A percentile compares a stretch with the other conserved stretches of the same genome.
Conservation (phyloP, 352 stramenopile genomes). For the Phytopythium sindhum region DNA sequence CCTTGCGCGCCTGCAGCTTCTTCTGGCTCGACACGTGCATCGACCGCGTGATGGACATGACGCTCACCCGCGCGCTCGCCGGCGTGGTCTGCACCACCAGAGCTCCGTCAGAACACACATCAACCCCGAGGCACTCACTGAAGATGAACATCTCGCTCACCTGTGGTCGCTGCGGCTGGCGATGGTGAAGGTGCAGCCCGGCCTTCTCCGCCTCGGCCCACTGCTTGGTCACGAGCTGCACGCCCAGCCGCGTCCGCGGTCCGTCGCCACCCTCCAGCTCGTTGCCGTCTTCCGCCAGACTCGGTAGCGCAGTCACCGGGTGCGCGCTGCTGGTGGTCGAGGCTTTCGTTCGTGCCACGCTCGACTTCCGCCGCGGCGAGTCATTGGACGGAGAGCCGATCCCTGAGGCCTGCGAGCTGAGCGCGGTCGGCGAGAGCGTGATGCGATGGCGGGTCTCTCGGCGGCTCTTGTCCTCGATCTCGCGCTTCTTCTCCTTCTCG, state of each 20-base stretch:
- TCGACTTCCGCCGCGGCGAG: background rate
- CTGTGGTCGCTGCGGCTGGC: background rate
- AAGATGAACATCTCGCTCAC: too few relatives aligned
- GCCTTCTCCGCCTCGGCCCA: conserved; percentile 52
- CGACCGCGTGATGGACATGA: conserved; percentile 48
- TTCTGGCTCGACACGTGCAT: conserved; percentile 41
- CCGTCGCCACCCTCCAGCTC: background rate
- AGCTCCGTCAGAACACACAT: background rate
- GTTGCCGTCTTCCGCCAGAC: background rate
- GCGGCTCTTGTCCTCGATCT: conserved; percentile 32
- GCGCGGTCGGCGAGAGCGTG: conserved; percentile 22
- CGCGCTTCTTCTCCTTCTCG: conserved; percentile 52
- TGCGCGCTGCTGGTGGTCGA: background rate
- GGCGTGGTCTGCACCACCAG: conserved; percentile 22
- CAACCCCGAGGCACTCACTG: too few relatives aligned
- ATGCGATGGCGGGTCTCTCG: conserved; percentile 51
- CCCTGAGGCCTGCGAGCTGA: background rate
- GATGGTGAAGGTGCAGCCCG: conserved; percentile 10
- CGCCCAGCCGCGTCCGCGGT: conserved; percentile 27
- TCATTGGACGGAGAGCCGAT: background rate
- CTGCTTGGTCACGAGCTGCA: conserved; percentile 45
- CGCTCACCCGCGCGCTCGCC: conserved; percentile 14
- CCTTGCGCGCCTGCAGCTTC: conserved; percentile 17
- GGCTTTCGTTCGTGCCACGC: background rate
- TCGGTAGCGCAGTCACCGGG: background rate